Evolutionary conservation across 108 stramenopile species (phyloP).

Genomic region (Parietichytrium sp.): DNA sequence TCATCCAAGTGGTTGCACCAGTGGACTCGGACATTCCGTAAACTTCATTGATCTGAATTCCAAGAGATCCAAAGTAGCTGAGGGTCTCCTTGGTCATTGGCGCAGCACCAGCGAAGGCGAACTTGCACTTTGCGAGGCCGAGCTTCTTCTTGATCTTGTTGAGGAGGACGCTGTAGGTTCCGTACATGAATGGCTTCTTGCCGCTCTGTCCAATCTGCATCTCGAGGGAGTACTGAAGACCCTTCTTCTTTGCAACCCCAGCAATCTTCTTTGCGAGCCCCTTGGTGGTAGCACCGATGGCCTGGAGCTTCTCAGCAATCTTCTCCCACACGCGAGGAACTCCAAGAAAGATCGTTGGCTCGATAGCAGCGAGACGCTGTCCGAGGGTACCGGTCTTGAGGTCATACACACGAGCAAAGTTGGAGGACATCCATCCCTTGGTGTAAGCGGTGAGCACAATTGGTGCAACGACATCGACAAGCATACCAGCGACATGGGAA

Average conservation of each 20-base stretch:
- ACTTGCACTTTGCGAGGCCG: constrained; percentile 56
- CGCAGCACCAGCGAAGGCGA: constrained; percentile 64
- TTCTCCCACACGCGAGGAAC: constrained; percentile 83
- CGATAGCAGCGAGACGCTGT: constrained; percentile 61
- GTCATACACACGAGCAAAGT: constrained; percentile 73
- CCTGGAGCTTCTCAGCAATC: constrained; percentile 75
- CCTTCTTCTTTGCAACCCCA: constrained; percentile 67
- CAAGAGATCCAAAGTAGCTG: constrained; percentile 68
- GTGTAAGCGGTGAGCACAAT: constrained; percentile 52
- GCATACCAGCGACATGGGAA: constrained; percentile 64
- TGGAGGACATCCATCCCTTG: constrained; percentile 13
- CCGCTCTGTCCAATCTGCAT: constrained; percentile 30
- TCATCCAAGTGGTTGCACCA: constrained; percentile 65
- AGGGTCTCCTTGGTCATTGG: constrained; percentile 68
- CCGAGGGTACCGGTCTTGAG: constrained; percentile 65
- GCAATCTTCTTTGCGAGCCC: constrained; percentile 66
- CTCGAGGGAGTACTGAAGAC: constrained; percentile 21
- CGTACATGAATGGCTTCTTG: constrained; percentile 20
- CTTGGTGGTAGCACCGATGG: constrained; percentile 57
- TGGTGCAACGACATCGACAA: constrained; percentile 62
- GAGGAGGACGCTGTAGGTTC: constrained; percentile 7
- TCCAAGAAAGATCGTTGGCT: constrained; percentile 76
- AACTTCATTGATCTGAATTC: constrained; percentile 67
- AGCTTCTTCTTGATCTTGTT: constrained; percentile 55
- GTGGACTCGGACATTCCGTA: constrained; percentile 76